These are phyloP conservation scores for Malus fusca DNA, from an alignment of 306 rosid species.

Conservation along the genomic window DNA sequence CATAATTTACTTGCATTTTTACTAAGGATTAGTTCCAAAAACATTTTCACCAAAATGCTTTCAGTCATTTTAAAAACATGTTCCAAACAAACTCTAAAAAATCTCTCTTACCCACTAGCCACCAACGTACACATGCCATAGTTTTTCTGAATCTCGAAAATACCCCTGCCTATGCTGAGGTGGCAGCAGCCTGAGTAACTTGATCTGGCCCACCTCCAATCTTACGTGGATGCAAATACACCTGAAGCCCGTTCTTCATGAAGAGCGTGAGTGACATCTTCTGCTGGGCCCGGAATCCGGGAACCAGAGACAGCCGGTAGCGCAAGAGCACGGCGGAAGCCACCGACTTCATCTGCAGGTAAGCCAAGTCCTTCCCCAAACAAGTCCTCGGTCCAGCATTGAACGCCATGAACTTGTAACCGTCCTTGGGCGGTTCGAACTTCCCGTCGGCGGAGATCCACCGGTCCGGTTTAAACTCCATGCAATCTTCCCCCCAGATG, in stretches of 20 bases:
- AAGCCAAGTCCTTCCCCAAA: constrained; percentile 91
- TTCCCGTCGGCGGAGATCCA: constrained; percentile 50
- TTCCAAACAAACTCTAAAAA: too few relatives aligned
- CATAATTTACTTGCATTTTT: too few relatives aligned
- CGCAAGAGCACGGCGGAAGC: constrained; percentile 78
- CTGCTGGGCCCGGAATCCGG: constrained; percentile 77
- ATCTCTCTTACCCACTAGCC: too few relatives aligned
- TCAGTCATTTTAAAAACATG: too few relatives aligned
- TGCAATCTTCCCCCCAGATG: constrained; percentile 90
- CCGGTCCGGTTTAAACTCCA: constrained; percentile 88
- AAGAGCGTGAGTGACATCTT: constrained; percentile 86
- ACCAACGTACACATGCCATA: neutral
- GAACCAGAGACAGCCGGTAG: constrained; percentile 64
- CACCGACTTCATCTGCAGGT: constrained; percentile 90
- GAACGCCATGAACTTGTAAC: constrained; percentile 71
- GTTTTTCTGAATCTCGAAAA: constrained; percentile 15
- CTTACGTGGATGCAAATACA: constrained; percentile 58
- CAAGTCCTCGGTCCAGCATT: constrained; percentile 95
- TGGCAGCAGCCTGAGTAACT: constrained; percentile 3
- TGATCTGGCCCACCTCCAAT: constrained; percentile 18
- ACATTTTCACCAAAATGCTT: too few relatives aligned
- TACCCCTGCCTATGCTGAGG: constrained; percentile 11
- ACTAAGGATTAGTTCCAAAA: too few relatives aligned
- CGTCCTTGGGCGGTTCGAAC: constrained; percentile 79
- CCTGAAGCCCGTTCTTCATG: constrained; percentile 79